phyloP scores from a whole-genome alignment of 768 basidiomycete species.

The Dioszegia crocea region DNA sequence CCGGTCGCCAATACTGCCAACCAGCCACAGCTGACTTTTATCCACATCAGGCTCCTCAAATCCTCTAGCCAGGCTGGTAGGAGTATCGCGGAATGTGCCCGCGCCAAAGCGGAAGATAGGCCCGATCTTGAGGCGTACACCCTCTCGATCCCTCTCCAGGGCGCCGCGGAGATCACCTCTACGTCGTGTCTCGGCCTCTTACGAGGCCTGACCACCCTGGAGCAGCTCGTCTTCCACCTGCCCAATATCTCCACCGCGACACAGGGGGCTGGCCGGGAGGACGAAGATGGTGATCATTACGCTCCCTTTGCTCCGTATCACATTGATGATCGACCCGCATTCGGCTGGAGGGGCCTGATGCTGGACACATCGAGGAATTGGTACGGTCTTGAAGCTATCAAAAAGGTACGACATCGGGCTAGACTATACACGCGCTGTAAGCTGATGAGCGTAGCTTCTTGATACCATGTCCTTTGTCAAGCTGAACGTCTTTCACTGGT shows the following conservation, averaged over 20 bases:
- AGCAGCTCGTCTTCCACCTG: slow-evolving; percentile 53
- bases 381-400: slow-evolving; percentile 45
- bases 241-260: neutral
- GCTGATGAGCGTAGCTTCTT: slow-evolving; percentile 57
- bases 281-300: neutral
- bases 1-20: neutral
- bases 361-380: slow-evolving; percentile 76
- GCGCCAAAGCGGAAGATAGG: slow-evolving; percentile 55
- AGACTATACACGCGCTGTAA: no score
- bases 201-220: slow-evolving; percentile 70
- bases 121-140: slow-evolving; percentile 59
- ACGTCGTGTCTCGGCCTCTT: slow-evolving; percentile 63
- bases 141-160: slow-evolving; percentile 58
- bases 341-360: slow-evolving; percentile 66
- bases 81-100: slow-evolving; percentile 57
- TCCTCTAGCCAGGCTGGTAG: no score
- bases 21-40: neutral
- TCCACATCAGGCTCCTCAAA: neutral
- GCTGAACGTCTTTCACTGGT: slow-evolving; percentile 69
- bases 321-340: slow-evolving; percentile 64
- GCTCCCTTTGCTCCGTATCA: slow-evolving; percentile 36
- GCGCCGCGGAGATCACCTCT: slow-evolving; percentile 56
- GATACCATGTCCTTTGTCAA: slow-evolving; percentile 76
- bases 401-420: slow-evolving; percentile 14
- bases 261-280: no score